Evolutionary conservation across 257 asterid genomes (phyloP).

Genomic region (Solanum okadae): DNA sequence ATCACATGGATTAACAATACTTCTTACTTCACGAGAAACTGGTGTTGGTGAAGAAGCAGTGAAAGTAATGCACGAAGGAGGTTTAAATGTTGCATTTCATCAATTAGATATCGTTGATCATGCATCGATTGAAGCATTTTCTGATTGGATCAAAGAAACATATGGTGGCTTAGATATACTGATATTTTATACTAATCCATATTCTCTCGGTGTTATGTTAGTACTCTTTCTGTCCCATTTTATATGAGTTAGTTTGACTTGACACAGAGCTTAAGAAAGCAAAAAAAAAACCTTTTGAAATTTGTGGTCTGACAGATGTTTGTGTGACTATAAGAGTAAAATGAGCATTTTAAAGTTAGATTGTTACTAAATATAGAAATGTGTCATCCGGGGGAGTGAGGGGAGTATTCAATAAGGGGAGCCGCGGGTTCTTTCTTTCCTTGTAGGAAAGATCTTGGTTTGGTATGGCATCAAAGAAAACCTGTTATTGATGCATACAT

Average conservation of each 20-base stretch:
- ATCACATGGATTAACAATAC: background rate
- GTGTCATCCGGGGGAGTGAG: background rate
- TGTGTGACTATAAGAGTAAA: no score
- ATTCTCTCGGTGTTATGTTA: no score
- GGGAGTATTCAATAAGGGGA: background rate
- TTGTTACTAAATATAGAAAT: background rate
- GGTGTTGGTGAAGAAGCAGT: background rate
- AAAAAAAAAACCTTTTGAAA: no score
- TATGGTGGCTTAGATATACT: background rate
- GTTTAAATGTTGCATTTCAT: background rate
- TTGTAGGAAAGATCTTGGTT: background rate
- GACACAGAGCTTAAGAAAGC: no score
- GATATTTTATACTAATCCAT: no score
- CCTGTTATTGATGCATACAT: background rate
- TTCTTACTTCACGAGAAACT: background rate
- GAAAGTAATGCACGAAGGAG: background rate
- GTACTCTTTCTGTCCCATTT: no score
- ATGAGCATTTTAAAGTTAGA: background rate
- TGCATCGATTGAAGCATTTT: background rate
- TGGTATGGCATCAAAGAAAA: background rate
- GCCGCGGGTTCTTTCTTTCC: background rate
- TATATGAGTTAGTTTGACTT: background rate
- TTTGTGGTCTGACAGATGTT: no score
- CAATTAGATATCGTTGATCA: background rate
- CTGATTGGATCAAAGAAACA: background rate